A percentile compares a stretch with the other conserved stretches of the same genome.
These are phyloP conservation scores for Leptographium procerum DNA, from an alignment of 2,329 filamentous ascomycete species.

Conservation along the genomic window DNA sequence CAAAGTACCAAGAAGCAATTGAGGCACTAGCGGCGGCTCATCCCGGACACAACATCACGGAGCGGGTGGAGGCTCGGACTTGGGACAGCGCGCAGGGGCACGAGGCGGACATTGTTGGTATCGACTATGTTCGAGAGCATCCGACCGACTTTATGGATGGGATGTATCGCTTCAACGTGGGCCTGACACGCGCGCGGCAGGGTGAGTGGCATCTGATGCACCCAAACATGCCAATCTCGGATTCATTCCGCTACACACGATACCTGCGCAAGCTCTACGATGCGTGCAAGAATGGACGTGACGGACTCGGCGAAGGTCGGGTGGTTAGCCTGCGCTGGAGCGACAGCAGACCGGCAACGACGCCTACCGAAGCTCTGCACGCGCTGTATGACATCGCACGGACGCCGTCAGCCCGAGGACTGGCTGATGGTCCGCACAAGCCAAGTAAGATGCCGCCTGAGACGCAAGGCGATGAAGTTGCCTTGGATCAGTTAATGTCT, in stretches of 20 bases:
- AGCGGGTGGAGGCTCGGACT: slow-evolving; percentile 28
- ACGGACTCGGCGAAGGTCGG: slow-evolving; percentile 8
- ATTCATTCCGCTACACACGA: slow-evolving; percentile 2
- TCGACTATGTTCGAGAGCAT: slow-evolving; percentile 32
- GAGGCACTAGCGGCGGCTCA: slow-evolving; percentile 16
- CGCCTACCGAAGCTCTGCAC: background rate
- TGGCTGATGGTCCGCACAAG: background rate
- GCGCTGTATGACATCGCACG: background rate
- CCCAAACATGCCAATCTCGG: slow-evolving; percentile 17
- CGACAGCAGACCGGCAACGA: background rate
- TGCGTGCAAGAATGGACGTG: slow-evolving; percentile 3
- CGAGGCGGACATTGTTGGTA: slow-evolving; percentile 34
- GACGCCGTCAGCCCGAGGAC: background rate
- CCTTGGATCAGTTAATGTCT: background rate
- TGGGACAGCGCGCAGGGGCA: slow-evolving; percentile 35
- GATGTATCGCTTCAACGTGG: slow-evolving; percentile 32
- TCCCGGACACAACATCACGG: slow-evolving; percentile 9
- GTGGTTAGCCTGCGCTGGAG: slow-evolving; percentile 2
- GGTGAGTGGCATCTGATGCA: slow-evolving; percentile 36
- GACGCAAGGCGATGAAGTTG: background rate
- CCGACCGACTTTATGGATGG: slow-evolving; percentile 31
- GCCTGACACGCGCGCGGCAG: slow-evolving; percentile 31
- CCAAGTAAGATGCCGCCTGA: background rate
- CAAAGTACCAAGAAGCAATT: slow-evolving; percentile 21
- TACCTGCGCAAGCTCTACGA: slow-evolving; percentile 12